Percentiles rank a stretch among this genome's conserved stretches.
Evolutionary conservation across 2,329 filamentous ascomycete species (phyloP).

Genomic region (Thelonectria olida): DNA sequence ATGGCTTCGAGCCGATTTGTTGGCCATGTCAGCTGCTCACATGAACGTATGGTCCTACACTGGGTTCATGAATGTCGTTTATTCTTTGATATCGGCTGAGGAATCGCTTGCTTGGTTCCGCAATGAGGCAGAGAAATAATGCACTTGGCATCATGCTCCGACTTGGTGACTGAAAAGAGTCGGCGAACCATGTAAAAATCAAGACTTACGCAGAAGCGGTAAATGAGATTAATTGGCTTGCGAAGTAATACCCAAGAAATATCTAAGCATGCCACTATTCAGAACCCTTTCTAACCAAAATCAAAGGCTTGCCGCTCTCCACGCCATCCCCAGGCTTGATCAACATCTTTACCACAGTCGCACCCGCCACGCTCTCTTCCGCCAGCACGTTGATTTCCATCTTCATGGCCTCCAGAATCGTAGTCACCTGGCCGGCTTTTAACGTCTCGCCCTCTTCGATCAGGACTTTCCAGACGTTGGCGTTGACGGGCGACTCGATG

Average conservation of each 20-base stretch:
- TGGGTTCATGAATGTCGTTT: background rate
- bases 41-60: background rate
- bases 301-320: slow-evolving; percentile 19
- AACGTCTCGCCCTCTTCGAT: slow-evolving; percentile 52
- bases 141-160: too few relatives aligned
- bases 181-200: too few relatives aligned
- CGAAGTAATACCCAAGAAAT: background rate
- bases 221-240: background rate
- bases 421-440: slow-evolving; percentile 37
- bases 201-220: too few relatives aligned
- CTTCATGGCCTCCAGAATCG: slow-evolving; percentile 66
- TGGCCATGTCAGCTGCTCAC: background rate
- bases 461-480: slow-evolving; percentile 64
- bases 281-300: slow-evolving; percentile 8
- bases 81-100: too few relatives aligned
- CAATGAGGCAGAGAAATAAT: too few relatives aligned
- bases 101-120: too few relatives aligned
- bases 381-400: slow-evolving; percentile 55
- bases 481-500: slow-evolving; percentile 38
- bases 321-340: slow-evolving; percentile 19
- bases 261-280: background rate
- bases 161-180: too few relatives aligned
- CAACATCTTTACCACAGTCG: slow-evolving; percentile 14
- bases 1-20: too few relatives aligned
- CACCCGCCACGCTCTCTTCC: slow-evolving; percentile 1